A percentile compares a stretch with the other conserved stretches of the same genome.
Conservation (phyloP, 306 rosid genomes). For the Fagus crenata region DNA sequence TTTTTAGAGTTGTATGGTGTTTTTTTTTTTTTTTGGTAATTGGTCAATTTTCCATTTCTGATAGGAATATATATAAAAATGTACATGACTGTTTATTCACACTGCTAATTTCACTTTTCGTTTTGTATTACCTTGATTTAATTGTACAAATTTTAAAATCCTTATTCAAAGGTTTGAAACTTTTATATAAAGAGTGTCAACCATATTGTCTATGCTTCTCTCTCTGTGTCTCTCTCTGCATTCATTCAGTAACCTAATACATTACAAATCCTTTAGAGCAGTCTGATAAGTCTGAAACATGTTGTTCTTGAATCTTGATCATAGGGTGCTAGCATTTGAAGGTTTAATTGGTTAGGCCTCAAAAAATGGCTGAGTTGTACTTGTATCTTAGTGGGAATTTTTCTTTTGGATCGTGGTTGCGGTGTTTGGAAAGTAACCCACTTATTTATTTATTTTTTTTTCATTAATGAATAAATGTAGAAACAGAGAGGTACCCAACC, state of each 20-base stretch:
- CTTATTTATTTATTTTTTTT: too few relatives aligned
- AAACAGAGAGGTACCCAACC: too few relatives aligned
- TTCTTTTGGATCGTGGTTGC: too few relatives aligned
- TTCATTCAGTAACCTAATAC: background rate
- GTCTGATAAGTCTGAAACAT: too few relatives aligned
- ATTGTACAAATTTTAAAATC: background rate
- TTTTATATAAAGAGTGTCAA: background rate
- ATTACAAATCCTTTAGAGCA: too few relatives aligned
- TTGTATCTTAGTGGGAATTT: too few relatives aligned
- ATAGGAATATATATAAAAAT: background rate
- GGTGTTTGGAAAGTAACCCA: too few relatives aligned
- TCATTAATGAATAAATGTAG: too few relatives aligned
- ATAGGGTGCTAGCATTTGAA: too few relatives aligned
- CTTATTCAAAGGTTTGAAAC: background rate
- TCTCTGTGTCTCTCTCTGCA: background rate
- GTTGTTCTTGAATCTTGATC: too few relatives aligned
- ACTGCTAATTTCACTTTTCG: background rate
- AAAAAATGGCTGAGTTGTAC: too few relatives aligned
- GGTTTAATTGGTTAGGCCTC: too few relatives aligned
- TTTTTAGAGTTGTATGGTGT: background rate
- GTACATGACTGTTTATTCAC: background rate
- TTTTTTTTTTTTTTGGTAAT: background rate
- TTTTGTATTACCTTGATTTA: background rate
- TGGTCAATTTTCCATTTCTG: background rate
- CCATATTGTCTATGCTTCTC: background rate